Base-by-base conservation (phyloP, 768 basidiomycete genomes). In the Tricholoma bakamatsutake region DNA sequence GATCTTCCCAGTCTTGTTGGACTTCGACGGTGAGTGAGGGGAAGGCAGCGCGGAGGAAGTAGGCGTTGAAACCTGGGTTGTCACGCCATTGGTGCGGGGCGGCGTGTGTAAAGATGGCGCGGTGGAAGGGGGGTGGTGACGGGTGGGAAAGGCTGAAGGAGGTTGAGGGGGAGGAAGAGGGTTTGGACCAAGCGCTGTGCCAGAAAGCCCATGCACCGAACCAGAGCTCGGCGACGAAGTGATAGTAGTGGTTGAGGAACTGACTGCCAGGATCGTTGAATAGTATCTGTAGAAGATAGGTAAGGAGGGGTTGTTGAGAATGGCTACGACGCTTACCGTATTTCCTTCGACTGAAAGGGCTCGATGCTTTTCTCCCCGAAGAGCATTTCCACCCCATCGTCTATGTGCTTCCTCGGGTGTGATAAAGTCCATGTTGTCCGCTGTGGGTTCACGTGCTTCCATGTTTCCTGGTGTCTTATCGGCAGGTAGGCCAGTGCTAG, bases 231-330 rank as follows among this genome's bases (percentile, higher is more conserved):
- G 87, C 92, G 31, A 87, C 87, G 57, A 90, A 85, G 69, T 93
- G 92, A 69, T 93, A 93, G 68, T 92, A 93, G 66, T 93, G 92
- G 46, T 76, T 73, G n/a, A 93, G 77, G 76, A 93, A 88, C 64
- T 90, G 88, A 30, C 18, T 42, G 1, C 67, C 55, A 0, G 89
- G 87, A 57, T 90, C 89, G 65, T 88, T 88, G 63, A 85, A 76
- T 35, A 84, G 66, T 10, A 83, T 60, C 82, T 84, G 46, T 15
- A 47, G 8, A 54, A 37, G 43, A 11, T 49, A 45, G 49, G 50
- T 54, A 49, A 18, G 27, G 1, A 53, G 46, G 5, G 8, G 10
- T 53, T 28, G 31, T 6, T 52, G 30, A 35, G 37, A 40, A 13
- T n/a, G 37, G 34, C 5, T 1, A 13, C 59, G 21, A 5, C 13